Evolutionary conservation across 805 yeast genomes (phyloP).

Genomic region (Pichia deserticola): DNA sequence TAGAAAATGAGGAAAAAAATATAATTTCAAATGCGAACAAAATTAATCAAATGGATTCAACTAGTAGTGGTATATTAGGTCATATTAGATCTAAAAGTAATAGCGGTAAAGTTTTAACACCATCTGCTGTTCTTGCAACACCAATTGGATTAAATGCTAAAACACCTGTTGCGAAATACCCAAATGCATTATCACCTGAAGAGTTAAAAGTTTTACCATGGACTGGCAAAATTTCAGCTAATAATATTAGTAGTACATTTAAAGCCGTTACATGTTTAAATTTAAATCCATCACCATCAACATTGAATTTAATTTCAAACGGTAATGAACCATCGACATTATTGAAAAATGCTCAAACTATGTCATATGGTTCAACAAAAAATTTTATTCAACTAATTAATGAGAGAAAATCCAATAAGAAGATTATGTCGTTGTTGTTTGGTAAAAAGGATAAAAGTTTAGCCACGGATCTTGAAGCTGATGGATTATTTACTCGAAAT

Average conservation of each 20-base stretch:
- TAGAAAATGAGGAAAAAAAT: conserved; percentile 33
- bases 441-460: not conserved
- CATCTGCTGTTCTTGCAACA: conserved; percentile 33
- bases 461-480: not conserved
- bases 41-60: not conserved
- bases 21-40: conserved; percentile 12
- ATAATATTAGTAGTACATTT: conserved; percentile 39
- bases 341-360: not conserved
- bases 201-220: conserved; percentile 9
- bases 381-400: conserved; percentile 2
- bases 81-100: conserved; percentile 1
- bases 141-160: conserved; percentile 30
- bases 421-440: not conserved
- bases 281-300: conserved; percentile 1
- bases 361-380: not conserved
- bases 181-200: not conserved
- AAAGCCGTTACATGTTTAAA: conserved; percentile 11
- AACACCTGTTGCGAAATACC: conserved; percentile 20
- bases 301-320: not conserved
- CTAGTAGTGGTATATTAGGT: not conserved
- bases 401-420: conserved; percentile 2
- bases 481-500: not conserved
- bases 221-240: conserved; percentile 39
- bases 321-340: not conserved
- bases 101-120: conserved; percentile 22